A percentile compares a stretch with the other conserved stretches of the same genome.
phyloP scores from a whole-genome alignment of 2,329 filamentous ascomycete species.

The Bisporella sp. region DNA sequence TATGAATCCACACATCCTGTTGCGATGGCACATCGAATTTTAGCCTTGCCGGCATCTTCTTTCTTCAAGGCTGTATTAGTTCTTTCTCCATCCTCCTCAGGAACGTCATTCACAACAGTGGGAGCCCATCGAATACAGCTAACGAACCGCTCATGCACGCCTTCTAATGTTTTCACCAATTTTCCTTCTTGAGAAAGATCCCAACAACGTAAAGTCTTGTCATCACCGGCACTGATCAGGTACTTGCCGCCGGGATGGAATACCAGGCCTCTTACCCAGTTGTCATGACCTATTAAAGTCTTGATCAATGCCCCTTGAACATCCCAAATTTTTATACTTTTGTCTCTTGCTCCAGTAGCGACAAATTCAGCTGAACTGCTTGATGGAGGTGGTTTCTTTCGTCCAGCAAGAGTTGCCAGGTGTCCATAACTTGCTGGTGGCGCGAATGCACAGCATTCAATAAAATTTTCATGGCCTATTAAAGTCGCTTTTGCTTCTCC shows the following conservation, averaged over 20 bases:
- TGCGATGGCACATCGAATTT: constrained; percentile 78
- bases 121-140: constrained; percentile 86
- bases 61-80: constrained; percentile 36
- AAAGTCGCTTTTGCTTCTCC: constrained; percentile 73
- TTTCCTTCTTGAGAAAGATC: constrained; percentile 85
- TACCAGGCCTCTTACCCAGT: constrained; percentile 80
- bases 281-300: constrained; percentile 81
- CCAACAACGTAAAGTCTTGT: constrained; percentile 92
- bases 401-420: constrained; percentile 67
- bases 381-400: constrained; percentile 73
- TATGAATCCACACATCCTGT: constrained; percentile 80
- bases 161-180: constrained; percentile 74
- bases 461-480: constrained; percentile 77
- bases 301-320: constrained; percentile 77
- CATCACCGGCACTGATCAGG: constrained; percentile 76
- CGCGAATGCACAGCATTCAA: constrained; percentile 83
- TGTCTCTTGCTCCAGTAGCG: constrained; percentile 84
- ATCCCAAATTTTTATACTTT: constrained; percentile 87
- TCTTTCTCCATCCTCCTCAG: constrained; percentile 36
- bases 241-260: constrained; percentile 94
- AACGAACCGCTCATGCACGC: constrained; percentile 78
- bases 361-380: constrained; percentile 79
- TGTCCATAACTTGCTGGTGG: constrained; percentile 73
- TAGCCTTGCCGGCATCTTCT: constrained; percentile 42
- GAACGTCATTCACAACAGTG: constrained; percentile 55